A percentile compares a stretch with the other conserved stretches of the same genome.
phyloP scores from a whole-genome alignment of 345 rosid species.

The Mangifera indica region DNA sequence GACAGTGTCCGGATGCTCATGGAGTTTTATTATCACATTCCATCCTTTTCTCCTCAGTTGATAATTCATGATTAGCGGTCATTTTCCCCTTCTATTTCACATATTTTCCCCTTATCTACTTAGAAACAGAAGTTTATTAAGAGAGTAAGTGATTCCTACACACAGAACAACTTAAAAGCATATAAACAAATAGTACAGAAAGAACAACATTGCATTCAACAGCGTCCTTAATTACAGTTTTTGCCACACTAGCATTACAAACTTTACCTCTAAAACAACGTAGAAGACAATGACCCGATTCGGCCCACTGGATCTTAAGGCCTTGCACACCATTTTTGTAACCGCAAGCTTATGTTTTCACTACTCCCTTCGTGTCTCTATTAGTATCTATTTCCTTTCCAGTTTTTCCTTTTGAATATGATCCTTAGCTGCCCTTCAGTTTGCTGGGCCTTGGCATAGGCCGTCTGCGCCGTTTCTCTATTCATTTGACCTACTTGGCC shows the following conservation, averaged over 20 bases:
- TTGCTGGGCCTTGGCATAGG: conserved; percentile 34
- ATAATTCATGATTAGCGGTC: not conserved
- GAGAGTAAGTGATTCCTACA: conserved; percentile 3
- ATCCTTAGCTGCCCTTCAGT: not conserved
- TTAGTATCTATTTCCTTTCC: too few species aligned
- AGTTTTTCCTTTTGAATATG: not conserved
- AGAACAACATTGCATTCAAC: not conserved
- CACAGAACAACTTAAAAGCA: not conserved
- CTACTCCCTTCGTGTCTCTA: not conserved
- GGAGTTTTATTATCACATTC: not conserved
- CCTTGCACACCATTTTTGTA: not conserved
- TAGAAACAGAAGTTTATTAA: not conserved
- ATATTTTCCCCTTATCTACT: not conserved
- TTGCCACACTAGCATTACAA: not conserved
- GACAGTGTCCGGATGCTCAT: not conserved
- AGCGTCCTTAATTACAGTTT: not conserved
- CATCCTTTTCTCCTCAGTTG: not conserved
- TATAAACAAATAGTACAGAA: not conserved
- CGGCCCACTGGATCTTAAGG: not conserved
- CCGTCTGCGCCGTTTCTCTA: conserved; percentile 31
- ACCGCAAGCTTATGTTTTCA: conserved; percentile 4
- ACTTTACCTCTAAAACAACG: not conserved
- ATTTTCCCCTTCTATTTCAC: not conserved
- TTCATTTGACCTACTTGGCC: conserved; percentile 32
- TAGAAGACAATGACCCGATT: not conserved